phyloP scores from a whole-genome alignment of 2,329 filamentous ascomycete species.

The Sclerotinia glacialis region DNA sequence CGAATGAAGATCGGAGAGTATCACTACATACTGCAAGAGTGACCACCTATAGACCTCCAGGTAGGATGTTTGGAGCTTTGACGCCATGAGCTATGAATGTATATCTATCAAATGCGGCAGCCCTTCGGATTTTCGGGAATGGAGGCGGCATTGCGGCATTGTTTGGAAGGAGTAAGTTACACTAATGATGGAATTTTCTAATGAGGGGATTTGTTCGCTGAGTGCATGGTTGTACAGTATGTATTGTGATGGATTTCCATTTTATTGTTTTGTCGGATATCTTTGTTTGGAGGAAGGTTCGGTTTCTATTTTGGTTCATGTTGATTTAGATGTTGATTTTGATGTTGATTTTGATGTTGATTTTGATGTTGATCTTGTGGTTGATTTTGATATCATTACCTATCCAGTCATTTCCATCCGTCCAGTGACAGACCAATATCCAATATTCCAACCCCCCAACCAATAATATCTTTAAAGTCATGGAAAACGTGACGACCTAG shows the following conservation, averaged over 20 bases:
- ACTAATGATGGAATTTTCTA: neutral
- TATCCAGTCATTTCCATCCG: neutral
- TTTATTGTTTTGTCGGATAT: neutral
- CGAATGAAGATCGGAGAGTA: neutral
- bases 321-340: neutral
- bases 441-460: neutral
- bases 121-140: neutral
- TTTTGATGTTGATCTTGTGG: neutral
- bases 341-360: neutral
- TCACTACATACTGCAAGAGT: slow-evolving; percentile 5
- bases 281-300: neutral
- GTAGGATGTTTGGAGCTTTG: neutral
- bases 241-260: neutral
- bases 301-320: too few species aligned
- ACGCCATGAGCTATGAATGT: neutral
- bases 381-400: neutral
- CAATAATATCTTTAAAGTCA: neutral
- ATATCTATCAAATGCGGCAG: neutral
- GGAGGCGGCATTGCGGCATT: neutral
- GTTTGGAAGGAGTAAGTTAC: neutral
- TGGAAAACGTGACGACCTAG: neutral
- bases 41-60: neutral
- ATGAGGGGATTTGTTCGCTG: neutral
- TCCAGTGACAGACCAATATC: slow-evolving; percentile 13
- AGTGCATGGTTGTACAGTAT: neutral